A percentile compares a stretch with the other conserved stretches of the same genome.
These are phyloP conservation scores for Alternaria panax DNA, from an alignment of 2,329 filamentous ascomycete genomes.

Conservation along the genomic window DNA sequence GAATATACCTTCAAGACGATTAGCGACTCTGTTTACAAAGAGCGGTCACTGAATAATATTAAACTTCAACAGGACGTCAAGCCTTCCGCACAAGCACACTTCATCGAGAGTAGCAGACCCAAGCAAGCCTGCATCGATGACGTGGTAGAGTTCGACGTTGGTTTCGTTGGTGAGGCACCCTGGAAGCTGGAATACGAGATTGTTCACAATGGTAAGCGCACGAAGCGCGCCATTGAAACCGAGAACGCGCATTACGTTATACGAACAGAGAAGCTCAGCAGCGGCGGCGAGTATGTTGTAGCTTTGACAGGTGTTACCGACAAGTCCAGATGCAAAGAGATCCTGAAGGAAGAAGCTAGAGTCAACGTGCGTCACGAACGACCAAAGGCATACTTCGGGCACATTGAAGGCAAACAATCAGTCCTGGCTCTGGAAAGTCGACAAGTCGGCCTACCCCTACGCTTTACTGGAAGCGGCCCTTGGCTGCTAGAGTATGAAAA, in stretches of 20 bases:
- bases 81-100: conserved; percentile 81
- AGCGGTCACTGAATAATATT: conserved; percentile 60
- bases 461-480: conserved; percentile 83
- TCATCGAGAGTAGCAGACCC: conserved; percentile 64
- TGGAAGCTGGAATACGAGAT: conserved; percentile 93
- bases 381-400: conserved; percentile 84
- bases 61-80: conserved; percentile 88
- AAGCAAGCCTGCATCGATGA: conserved; percentile 84
- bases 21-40: conserved; percentile 80
- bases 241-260: conserved; percentile 71
- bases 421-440: conserved; percentile 80
- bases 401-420: conserved; percentile 79
- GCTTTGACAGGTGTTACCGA: conserved; percentile 88
- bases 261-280: conserved; percentile 73
- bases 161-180: conserved; percentile 81
- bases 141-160: conserved; percentile 74
- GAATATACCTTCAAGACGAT: conserved; percentile 85
- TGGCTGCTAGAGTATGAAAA: conserved; percentile 84
- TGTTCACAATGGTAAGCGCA: conserved; percentile 85
- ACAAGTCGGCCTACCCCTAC: conserved; percentile 76
- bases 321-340: conserved; percentile 82
- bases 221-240: conserved; percentile 71
- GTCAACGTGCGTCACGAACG: conserved; percentile 88
- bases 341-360: conserved; percentile 82
- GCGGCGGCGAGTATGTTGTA: conserved; percentile 89